Base-by-base conservation (phyloP, 192 early-diverging fungal genomes). In the Jimgerdemannia flammicorona region DNA sequence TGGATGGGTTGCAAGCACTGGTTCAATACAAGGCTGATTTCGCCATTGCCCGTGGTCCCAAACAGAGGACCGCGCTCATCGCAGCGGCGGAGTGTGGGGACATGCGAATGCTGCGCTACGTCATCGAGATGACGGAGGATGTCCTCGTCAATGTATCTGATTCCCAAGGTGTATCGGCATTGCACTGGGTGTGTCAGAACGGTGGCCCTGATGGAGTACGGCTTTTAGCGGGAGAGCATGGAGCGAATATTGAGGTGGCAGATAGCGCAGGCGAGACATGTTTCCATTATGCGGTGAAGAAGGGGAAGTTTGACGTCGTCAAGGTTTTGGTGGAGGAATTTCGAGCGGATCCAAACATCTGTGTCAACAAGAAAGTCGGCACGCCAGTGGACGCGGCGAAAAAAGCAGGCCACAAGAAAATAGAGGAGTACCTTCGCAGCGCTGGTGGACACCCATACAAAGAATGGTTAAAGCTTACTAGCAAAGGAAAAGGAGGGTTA, bases 261-360 rank as follows among this genome's bases (percentile, higher is more conserved):
- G 79, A 76, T 69, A 39, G 64, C 18, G 76, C 64, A 29, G 79
- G 75, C 8, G 79, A 80, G 44, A 80, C 79, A 19, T 75, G 75
- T 7, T 73, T 80, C 43, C 79, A 80, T 72, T 77, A 71, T 29
- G 74, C 74, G 42, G 73, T 77, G 49, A 68, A 75, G 11, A 72
- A 74, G 39, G 66, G 54, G 19, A 66, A 71, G 40, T 43, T 66
- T 11, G 77, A 77, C 59, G 64, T 49, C 4, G 67, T 80, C 8
- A 69, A 68, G 14, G 73, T 44, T 66, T 39, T 80, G 3, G 70
- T 80, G 17, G 74, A 71, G 3, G 75, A 76, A n/a, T 42, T 77
- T 8, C 72, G 69, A 43, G 72, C 71, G 3, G 69, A 77, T 64
- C 71, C 69, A n/a, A 80, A 80, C 42, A 69, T 67, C 43, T 76